These are phyloP conservation scores for Hypoxylon sp. DNA, from an alignment of 2,329 filamentous ascomycete genomes.

Conservation along the genomic window DNA sequence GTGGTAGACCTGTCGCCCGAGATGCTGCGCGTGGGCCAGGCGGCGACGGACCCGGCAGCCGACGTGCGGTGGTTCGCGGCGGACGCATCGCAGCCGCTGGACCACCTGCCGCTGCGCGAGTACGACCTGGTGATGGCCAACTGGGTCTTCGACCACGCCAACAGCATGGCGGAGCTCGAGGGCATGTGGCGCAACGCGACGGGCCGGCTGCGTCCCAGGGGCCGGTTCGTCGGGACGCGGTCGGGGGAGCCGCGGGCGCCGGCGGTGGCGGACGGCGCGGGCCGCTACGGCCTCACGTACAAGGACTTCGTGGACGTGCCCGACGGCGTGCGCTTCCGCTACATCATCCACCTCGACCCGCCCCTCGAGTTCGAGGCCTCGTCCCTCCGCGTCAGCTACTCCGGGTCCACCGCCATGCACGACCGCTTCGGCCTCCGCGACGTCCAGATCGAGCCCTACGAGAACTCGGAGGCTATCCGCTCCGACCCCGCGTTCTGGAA, in stretches of 20 bases:
- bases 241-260: constrained; percentile 22
- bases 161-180: constrained; percentile 35
- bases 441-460: constrained; percentile 31
- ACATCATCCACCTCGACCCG: constrained; percentile 12
- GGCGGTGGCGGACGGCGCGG: constrained; percentile 18
- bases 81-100: constrained; percentile 38
- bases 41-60: constrained; percentile 34
- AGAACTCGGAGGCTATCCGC: constrained; percentile 31
- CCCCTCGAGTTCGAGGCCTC: constrained; percentile 32
- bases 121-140: constrained; percentile 48
- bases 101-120: constrained; percentile 25
- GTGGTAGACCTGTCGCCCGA: constrained; percentile 42
- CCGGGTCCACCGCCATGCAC: constrained; percentile 34
- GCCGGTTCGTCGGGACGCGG: constrained; percentile 41
- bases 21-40: constrained; percentile 40
- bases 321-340: constrained; percentile 34
- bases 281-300: constrained; percentile 24
- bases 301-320: constrained; percentile 32
- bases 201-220: constrained; percentile 39
- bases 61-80: constrained; percentile 39
- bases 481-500: constrained; percentile 37
- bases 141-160: constrained; percentile 45
- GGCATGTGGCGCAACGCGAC: constrained; percentile 43
- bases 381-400: constrained; percentile 34
- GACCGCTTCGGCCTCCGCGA: constrained; percentile 35